phyloP scores from a whole-genome alignment of 495 filamentous ascomycete species.

The Neurospora sp. region DNA sequence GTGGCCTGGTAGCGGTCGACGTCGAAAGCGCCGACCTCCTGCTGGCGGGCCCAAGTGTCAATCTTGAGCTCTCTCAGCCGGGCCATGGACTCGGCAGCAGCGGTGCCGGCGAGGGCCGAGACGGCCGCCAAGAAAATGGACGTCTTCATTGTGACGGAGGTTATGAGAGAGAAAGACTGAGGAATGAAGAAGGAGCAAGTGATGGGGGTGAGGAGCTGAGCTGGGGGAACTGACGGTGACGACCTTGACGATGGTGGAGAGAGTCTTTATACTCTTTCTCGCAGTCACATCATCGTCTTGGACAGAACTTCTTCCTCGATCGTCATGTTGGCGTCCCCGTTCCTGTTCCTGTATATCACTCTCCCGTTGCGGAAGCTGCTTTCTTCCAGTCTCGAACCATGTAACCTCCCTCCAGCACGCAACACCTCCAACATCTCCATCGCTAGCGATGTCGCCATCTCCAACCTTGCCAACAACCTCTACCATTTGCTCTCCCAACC shows the following conservation, averaged over 20 bases:
- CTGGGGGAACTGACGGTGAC: not conserved
- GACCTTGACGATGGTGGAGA: not conserved
- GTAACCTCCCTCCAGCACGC: not conserved
- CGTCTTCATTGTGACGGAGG: not conserved
- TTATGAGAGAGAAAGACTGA: not conserved
- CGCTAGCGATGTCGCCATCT: not conserved
- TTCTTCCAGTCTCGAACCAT: not conserved
- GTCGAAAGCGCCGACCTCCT: slow-evolving; percentile 4
- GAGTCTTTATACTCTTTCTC: not conserved
- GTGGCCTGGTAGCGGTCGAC: slow-evolving; percentile 2
- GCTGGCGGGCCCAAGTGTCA: slow-evolving; percentile 1
- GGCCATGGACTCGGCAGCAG: slow-evolving; percentile 9
- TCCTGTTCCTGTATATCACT: not conserved
- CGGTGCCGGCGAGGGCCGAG: not conserved
- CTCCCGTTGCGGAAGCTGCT: not conserved
- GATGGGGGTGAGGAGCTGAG: not conserved
- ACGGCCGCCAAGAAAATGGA: not conserved
- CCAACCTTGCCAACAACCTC: not conserved
- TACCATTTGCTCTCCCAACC: not conserved
- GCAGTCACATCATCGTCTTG: not conserved
- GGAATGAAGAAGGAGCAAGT: not conserved
- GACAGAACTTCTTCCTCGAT: not conserved
- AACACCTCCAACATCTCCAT: not conserved
- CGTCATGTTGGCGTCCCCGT: not conserved
- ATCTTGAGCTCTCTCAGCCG: slow-evolving; percentile 3